A percentile compares a stretch with the other conserved stretches of the same genome.
Evolutionary conservation across 345 rosid genomes (phyloP).

Genomic region (Carallia pectinifolia): DNA sequence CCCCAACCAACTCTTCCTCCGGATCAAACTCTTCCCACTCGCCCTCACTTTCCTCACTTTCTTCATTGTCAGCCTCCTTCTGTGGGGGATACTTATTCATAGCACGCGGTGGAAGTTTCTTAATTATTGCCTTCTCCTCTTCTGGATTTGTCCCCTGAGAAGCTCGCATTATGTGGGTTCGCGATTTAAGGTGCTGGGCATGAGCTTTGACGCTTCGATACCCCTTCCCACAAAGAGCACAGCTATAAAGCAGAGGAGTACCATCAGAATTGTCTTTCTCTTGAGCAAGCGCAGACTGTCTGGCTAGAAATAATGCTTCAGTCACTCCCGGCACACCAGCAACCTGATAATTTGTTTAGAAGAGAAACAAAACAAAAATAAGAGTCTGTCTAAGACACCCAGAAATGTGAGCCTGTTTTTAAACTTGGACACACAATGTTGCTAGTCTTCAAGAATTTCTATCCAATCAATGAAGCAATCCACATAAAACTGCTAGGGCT

Average conservation of each 20-base stretch:
- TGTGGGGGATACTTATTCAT: slow-evolving; percentile 27
- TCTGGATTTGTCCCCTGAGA: slow-evolving; percentile 57
- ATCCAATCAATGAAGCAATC: not conserved
- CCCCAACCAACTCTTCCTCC: slow-evolving; percentile 60
- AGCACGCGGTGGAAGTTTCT: slow-evolving; percentile 51
- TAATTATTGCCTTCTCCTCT: slow-evolving; percentile 49
- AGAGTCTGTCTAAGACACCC: not conserved
- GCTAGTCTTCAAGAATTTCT: not conserved
- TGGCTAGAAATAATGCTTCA: slow-evolving; percentile 70
- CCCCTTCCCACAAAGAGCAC: slow-evolving; percentile 69
- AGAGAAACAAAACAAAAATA: not conserved
- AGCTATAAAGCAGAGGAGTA: slow-evolving; percentile 69
- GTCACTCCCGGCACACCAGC: slow-evolving; percentile 99
- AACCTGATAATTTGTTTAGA: slow-evolving; percentile 38
- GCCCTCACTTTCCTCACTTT: slow-evolving; percentile 59
- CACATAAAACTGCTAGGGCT: not conserved
- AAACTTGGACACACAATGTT: not conserved
- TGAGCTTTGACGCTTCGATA: slow-evolving; percentile 86
- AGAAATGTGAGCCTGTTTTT: not conserved
- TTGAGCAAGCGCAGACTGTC: slow-evolving; percentile 62
- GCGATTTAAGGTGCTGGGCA: slow-evolving; percentile 79
- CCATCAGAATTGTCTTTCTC: slow-evolving; percentile 58
- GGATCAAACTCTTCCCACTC: slow-evolving; percentile 87
- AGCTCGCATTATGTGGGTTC: slow-evolving; percentile 55
- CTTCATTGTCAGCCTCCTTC: slow-evolving; percentile 23